These are phyloP conservation scores for Ophiostoma sp. DNA, from an alignment of 2,329 filamentous ascomycete genomes.

Conservation along the genomic window DNA sequence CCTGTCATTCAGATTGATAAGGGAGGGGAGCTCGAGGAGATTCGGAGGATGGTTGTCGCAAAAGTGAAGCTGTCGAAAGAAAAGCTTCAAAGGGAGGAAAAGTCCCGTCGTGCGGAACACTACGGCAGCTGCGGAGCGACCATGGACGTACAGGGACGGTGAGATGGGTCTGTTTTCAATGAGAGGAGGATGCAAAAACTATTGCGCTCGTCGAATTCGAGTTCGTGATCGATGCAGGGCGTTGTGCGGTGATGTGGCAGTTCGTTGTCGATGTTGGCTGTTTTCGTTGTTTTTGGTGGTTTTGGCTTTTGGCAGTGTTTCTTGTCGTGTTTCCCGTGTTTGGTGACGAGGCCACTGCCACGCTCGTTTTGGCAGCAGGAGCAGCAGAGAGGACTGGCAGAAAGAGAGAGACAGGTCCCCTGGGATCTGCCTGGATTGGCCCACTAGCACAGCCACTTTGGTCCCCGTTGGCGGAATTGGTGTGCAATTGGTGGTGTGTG, in stretches of 20 bases:
- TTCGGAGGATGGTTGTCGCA: conserved; percentile 33
- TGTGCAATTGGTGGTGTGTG: not conserved
- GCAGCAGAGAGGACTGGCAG: no score
- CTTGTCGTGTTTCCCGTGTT: conserved; percentile 16
- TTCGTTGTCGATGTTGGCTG: conserved; percentile 15
- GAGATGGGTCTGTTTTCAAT: not conserved
- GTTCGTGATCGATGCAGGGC: conserved; percentile 14
- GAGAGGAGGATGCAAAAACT: not conserved
- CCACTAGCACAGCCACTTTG: conserved; percentile 30
- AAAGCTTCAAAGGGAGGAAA: conserved; percentile 32
- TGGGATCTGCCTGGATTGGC: conserved; percentile 17
- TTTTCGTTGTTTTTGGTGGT: not conserved
- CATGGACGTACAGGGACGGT: conserved; percentile 23
- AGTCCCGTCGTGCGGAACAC: conserved; percentile 38
- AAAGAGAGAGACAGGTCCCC: not conserved
- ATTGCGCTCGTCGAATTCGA: not conserved
- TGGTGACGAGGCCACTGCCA: conserved; percentile 25
- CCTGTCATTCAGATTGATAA: conserved; percentile 58
- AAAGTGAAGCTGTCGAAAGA: conserved; percentile 26
- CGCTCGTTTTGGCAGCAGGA: conserved; percentile 18
- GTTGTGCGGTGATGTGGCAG: conserved; percentile 17
- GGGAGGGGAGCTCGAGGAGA: not conserved
- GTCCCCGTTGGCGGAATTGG: conserved; percentile 5
- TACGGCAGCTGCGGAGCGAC: conserved; percentile 26
- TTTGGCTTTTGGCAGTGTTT: conserved; percentile 14